Conservation (phyloP, 1,284 basidiomycete genomes). For the Ganoderma sp. region DNA sequence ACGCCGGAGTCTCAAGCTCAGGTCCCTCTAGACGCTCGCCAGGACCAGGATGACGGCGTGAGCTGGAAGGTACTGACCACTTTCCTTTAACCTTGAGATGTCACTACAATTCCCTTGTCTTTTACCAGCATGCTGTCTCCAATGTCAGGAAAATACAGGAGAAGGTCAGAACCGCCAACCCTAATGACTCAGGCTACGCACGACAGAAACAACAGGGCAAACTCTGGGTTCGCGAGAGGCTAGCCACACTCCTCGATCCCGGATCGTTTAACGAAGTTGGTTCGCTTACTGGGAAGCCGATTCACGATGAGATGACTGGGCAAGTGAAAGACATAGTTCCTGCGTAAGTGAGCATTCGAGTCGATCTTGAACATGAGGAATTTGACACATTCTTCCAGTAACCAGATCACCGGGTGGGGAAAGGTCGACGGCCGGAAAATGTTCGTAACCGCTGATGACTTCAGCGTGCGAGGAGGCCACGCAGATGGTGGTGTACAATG, state of each 20-base stretch:
- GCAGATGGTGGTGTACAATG: constrained; percentile 50
- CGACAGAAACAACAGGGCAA: constrained; percentile 50
- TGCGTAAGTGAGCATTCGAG: constrained; percentile 39
- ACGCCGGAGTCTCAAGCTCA: not conserved
- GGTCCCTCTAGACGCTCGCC: not conserved
- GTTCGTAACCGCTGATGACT: constrained; percentile 51
- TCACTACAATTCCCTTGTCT: not conserved
- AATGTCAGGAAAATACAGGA: constrained; percentile 42
- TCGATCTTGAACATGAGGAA: not conserved
- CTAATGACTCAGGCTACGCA: constrained; percentile 47
- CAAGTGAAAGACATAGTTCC: constrained; percentile 44
- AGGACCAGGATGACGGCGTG: constrained; percentile 27
- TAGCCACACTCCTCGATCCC: constrained; percentile 44
- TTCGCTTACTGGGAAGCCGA: constrained; percentile 48
- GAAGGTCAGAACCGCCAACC: constrained; percentile 43
- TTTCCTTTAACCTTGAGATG: not conserved
- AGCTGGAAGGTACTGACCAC: constrained; percentile 41
- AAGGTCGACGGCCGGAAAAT: constrained; percentile 44
- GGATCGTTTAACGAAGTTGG: constrained; percentile 48
- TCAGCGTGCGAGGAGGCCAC: constrained; percentile 52
- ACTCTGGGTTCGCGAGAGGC: constrained; percentile 50
- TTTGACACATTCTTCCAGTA: constrained; percentile 37
- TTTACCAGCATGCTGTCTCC: constrained; percentile 41
- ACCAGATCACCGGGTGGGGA: constrained; percentile 49
- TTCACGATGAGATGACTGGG: constrained; percentile 42